A percentile compares a stretch with the other conserved stretches of the same genome.
Conservation (phyloP, 2,329 filamentous ascomycete species). For the Nothophoma quercina region DNA sequence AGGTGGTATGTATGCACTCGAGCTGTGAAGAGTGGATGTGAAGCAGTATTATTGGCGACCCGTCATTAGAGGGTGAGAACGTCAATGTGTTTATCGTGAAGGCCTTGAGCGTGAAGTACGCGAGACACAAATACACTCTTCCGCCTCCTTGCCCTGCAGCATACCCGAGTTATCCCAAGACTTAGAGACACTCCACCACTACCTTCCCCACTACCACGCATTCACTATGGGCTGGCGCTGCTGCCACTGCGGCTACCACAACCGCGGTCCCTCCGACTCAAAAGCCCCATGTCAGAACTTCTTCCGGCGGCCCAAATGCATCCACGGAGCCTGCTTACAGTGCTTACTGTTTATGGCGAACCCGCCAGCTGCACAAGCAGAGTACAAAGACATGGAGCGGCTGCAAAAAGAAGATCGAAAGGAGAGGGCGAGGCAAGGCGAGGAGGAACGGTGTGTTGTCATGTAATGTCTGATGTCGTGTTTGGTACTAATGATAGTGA, state of each 20-base stretch:
- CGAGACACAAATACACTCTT: not conserved
- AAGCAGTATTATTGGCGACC: not conserved
- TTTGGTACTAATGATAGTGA: not conserved
- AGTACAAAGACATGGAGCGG: not conserved
- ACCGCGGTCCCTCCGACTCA: constrained; percentile 1
- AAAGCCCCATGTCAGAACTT: constrained; percentile 5
- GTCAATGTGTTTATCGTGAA: no score
- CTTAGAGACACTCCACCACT: not conserved
- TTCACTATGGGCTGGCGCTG: constrained; percentile 12
- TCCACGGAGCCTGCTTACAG: not conserved
- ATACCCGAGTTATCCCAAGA: no score
- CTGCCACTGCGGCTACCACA: constrained; percentile 4
- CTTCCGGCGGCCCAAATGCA: not conserved
- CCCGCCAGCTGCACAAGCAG: not conserved
- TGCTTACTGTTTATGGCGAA: constrained; percentile 1
- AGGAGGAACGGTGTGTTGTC: not conserved
- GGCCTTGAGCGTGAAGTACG: not conserved
- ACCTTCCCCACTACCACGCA: not conserved
- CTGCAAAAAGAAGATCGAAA: not conserved
- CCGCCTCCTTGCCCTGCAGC: not conserved
- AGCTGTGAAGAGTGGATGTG: not conserved
- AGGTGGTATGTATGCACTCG: not conserved
- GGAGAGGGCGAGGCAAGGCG: not conserved
- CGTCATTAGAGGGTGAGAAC: not conserved
- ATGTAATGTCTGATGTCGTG: not conserved